A percentile compares a stretch with the other conserved stretches of the same genome.
Conservation (phyloP, 2,329 filamentous ascomycete species). For the Diaporthe citriasiana region DNA sequence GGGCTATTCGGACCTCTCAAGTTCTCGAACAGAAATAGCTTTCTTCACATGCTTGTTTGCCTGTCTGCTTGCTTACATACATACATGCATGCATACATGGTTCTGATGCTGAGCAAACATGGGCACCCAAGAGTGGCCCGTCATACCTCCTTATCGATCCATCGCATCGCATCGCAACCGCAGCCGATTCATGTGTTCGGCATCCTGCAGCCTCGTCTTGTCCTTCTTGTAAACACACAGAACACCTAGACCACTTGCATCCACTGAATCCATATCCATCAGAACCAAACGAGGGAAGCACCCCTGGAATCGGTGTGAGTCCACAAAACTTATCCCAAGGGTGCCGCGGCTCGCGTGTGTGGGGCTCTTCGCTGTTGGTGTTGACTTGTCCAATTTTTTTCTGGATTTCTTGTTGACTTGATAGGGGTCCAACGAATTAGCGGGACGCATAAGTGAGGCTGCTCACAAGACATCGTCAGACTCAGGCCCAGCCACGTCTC, state of each 20-base stretch:
- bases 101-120: slow-evolving; percentile 1
- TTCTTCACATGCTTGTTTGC: slow-evolving; percentile 6
- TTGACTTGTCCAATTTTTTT: slow-evolving; percentile 22
- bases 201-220: background rate
- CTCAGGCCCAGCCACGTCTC: background rate
- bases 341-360: background rate
- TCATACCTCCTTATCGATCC: slow-evolving; percentile 18
- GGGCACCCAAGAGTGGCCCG: slow-evolving; percentile 14
- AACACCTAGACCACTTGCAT: background rate
- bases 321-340: background rate
- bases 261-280: background rate
- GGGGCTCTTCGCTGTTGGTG: slow-evolving; percentile 8
- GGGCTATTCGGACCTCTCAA: background rate
- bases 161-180: slow-evolving; percentile 5
- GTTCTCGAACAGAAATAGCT: background rate
- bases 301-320: slow-evolving; percentile 4
- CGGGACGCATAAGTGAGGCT: slow-evolving; percentile 12
- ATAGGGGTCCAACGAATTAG: background rate
- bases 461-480: slow-evolving; percentile 12
- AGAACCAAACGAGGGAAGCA: background rate
- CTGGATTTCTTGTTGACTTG: slow-evolving; percentile 7
- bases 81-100: background rate
- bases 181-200: slow-evolving; percentile 14
- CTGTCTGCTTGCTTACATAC: background rate
- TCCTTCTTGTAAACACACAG: background rate